Evolutionary conservation across 2,329 filamentous ascomycete genomes (phyloP).

Genomic region (Pseudogymnoascus sp.): DNA sequence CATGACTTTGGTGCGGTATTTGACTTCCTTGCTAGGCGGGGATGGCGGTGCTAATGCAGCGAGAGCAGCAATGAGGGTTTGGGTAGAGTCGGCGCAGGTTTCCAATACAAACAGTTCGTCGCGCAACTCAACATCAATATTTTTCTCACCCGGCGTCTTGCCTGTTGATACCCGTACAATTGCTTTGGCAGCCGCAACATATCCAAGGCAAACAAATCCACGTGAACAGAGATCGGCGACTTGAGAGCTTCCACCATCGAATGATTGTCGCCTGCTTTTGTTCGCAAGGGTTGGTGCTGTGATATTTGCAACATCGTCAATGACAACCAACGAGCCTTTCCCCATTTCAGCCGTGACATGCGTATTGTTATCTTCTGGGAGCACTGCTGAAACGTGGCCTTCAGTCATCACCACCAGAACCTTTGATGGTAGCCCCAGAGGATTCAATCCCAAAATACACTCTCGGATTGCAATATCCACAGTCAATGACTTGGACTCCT

Average conservation of each 20-base stretch:
- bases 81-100: slow-evolving; percentile 93
- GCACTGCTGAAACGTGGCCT: slow-evolving; percentile 57
- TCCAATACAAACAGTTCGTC: slow-evolving; percentile 86
- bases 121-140: slow-evolving; percentile 69
- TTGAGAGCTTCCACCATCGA: slow-evolving; percentile 34
- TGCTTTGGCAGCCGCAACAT: slow-evolving; percentile 72
- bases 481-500: slow-evolving; percentile 47
- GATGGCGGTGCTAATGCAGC: slow-evolving; percentile 76
- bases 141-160: slow-evolving; percentile 50
- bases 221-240: slow-evolving; percentile 49
- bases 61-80: slow-evolving; percentile 74
- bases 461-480: slow-evolving; percentile 72
- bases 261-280: slow-evolving; percentile 22
- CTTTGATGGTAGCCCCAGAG: slow-evolving; percentile 66
- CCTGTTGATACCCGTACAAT: slow-evolving; percentile 42
- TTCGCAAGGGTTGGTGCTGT: slow-evolving; percentile 5
- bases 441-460: slow-evolving; percentile 78
- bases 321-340: slow-evolving; percentile 74
- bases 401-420: slow-evolving; percentile 71
- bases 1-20: slow-evolving; percentile 80
- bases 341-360: slow-evolving; percentile 59
- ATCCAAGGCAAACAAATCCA: slow-evolving; percentile 81
- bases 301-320: slow-evolving; percentile 59
- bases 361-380: slow-evolving; percentile 58
- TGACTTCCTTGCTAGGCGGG: slow-evolving; percentile 71